Evolutionary conservation across 768 basidiomycete genomes (phyloP), one percentile per base, ranked within the genome.

Genomic region (Leucosporidium scottii): DNA sequence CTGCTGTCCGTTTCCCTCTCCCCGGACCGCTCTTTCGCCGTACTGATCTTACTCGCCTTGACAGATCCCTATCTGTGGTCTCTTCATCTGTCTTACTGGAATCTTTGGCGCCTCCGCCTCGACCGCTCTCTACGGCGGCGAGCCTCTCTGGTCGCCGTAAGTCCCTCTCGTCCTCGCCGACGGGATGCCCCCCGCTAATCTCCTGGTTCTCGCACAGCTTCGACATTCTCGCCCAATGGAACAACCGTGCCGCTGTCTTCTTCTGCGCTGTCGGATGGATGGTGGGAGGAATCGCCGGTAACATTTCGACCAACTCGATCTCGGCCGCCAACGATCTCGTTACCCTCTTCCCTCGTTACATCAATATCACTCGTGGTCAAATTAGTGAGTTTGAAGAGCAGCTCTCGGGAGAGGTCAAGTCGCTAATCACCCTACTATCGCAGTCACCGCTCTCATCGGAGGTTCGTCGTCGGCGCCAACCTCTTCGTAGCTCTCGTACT

Each of bases 281-380:
- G 65, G 61, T 70, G 48, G 67, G 60, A 7, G 62, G 61, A 54
- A 55, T 61, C 39, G 61, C 44, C 2, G 50, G 56, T 61, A 83
- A 83, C 70, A 86, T 90, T 70, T 87, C 88, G 28, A 90, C 90
- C 27, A 94, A 93, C 78, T 84, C 84, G 9, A 81, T 86, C 59
- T 81, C 82, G 27, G 88, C 90, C 4, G 90, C 87, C 7, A 93
- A 92, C 75, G 91, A 93, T 76, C 84, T 92, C 80, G 88, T 86
- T 4, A 90, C 85, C n/a, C 79, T 89, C 50, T 84, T 82, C 74
- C 91, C 89, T 34, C 70, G 82, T 62, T 93, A 83, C 70, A 84
- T 93, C 79, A 89, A 92, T 76, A 90, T 93, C 70, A 82, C 84
- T 53, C 82, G 91, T 12, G 90, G 91, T 1, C 75, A 74, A 21